Conservation (phyloP, 1,139 yeast species). For the Hyphopichia khmerensis region DNA sequence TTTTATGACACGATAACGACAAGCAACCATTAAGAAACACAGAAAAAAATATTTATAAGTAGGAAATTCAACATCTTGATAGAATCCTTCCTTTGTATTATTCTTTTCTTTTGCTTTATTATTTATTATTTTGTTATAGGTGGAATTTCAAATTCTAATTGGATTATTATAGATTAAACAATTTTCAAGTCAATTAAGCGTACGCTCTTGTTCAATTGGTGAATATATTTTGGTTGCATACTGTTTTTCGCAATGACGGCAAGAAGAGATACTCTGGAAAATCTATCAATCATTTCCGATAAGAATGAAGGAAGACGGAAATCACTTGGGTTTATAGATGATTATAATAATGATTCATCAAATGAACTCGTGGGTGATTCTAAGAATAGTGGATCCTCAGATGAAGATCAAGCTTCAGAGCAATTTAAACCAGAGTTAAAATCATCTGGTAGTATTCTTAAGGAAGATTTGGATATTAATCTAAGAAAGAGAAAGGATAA, state of each 20-base stretch:
- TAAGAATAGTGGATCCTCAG: neutral
- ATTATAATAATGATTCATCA: constrained; percentile 11
- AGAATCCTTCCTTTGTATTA: too few relatives aligned
- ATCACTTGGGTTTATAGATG: constrained; percentile 21
- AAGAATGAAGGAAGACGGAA: constrained; percentile 21
- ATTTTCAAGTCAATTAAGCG: too few relatives aligned
- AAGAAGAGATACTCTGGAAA: constrained; percentile 16
- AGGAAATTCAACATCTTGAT: too few relatives aligned
- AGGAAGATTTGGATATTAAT: neutral
- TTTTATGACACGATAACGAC: neutral
- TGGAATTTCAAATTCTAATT: too few relatives aligned
- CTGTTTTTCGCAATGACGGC: neutral
- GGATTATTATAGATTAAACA: too few relatives aligned
- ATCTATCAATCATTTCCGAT: constrained; percentile 18
- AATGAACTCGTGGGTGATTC: neutral
- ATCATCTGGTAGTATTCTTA: neutral
- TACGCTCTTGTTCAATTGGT: too few relatives aligned
- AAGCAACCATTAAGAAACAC: neutral
- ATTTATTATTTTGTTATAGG: too few relatives aligned
- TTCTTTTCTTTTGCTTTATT: too few relatives aligned
- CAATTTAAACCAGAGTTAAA: neutral
- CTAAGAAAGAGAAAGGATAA: neutral
- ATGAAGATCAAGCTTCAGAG: neutral
- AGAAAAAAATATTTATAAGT: neutral
- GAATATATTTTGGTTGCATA: too few relatives aligned